phyloP scores from a whole-genome alignment of 1,284 basidiomycete genomes.

The Hypsizygus ulmarius region DNA sequence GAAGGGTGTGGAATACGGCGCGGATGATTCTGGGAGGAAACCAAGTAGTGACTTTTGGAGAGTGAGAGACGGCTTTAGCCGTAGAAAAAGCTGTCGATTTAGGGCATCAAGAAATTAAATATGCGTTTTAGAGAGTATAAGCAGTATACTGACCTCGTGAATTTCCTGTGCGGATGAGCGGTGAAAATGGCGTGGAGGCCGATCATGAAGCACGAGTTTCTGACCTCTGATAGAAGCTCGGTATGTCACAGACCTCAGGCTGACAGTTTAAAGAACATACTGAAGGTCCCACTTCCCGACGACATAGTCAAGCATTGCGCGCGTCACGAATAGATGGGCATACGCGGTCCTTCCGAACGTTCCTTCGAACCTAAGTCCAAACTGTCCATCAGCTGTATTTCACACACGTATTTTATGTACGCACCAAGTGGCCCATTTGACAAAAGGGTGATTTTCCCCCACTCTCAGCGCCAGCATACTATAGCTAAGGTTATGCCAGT shows the following conservation, averaged over 20 bases:
- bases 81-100: constrained; percentile 28
- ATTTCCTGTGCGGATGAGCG: constrained; percentile 64
- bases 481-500: constrained; percentile 99
- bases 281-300: constrained; percentile 73
- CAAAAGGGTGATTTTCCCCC: constrained; percentile 66
- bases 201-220: constrained; percentile 81
- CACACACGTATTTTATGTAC: constrained; percentile 10
- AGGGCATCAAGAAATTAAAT: background rate
- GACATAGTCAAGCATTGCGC: constrained; percentile 79
- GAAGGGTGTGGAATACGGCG: constrained; percentile 65
- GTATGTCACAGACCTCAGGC: background rate
- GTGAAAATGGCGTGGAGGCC: constrained; percentile 82
- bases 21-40: constrained; percentile 34
- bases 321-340: constrained; percentile 93
- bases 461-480: constrained; percentile 87
- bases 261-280: constrained; percentile 43
- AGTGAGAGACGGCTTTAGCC: constrained; percentile 27
- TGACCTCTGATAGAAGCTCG: constrained; percentile 55
- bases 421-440: constrained; percentile 73
- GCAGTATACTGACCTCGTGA: constrained; percentile 57
- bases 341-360: constrained; percentile 79
- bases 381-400: background rate
- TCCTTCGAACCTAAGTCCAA: constrained; percentile 67
- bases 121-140: background rate
- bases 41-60: constrained; percentile 25